These are phyloP conservation scores for Pichia phayaonensis DNA, from an alignment of 805 yeast species.

Conservation along the genomic window DNA sequence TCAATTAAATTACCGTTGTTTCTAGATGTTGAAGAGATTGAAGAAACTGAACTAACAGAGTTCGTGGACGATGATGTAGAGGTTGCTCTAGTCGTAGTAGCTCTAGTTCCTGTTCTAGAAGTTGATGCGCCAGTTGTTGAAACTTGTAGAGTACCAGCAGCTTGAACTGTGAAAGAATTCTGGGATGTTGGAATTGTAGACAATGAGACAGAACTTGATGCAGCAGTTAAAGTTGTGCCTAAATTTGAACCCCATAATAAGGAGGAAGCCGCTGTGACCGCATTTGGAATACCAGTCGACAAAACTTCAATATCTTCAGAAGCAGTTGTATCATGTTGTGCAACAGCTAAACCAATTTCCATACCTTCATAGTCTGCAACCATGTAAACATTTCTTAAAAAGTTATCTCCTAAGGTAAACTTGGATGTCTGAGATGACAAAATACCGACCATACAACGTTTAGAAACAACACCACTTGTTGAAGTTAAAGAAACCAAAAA, in stretches of 20 bases:
- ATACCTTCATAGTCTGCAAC: slow-evolving; percentile 47
- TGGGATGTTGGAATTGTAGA: slow-evolving; percentile 3
- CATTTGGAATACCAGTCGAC: slow-evolving; percentile 39
- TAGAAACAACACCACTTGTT: slow-evolving; percentile 17
- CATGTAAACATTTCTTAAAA: slow-evolving; percentile 44
- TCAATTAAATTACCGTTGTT: not conserved
- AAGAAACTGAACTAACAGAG: not conserved
- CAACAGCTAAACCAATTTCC: slow-evolving; percentile 37
- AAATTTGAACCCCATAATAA: slow-evolving; percentile 27
- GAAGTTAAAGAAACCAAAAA: slow-evolving; percentile 18
- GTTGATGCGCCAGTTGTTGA: not conserved
- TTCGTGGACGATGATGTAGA: not conserved
- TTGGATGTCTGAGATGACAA: slow-evolving; percentile 26
- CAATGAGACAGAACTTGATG: slow-evolving; percentile 3
- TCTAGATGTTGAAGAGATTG: not conserved
- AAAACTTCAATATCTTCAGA: slow-evolving; percentile 37
- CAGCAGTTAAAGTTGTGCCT: not conserved
- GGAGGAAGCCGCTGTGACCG: slow-evolving; percentile 38
- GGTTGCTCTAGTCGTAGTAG: not conserved
- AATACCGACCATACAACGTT: slow-evolving; percentile 40
- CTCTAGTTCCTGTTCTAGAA: not conserved
- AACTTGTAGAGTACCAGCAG: not conserved
- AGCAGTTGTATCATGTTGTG: slow-evolving; percentile 8
- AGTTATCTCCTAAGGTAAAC: slow-evolving; percentile 46
- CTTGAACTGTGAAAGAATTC: not conserved